Percentiles rank a stretch among this genome's conserved stretches.
These are phyloP conservation scores for Candida insectorum DNA, from an alignment of 805 yeast genomes.

Conservation along the genomic window DNA sequence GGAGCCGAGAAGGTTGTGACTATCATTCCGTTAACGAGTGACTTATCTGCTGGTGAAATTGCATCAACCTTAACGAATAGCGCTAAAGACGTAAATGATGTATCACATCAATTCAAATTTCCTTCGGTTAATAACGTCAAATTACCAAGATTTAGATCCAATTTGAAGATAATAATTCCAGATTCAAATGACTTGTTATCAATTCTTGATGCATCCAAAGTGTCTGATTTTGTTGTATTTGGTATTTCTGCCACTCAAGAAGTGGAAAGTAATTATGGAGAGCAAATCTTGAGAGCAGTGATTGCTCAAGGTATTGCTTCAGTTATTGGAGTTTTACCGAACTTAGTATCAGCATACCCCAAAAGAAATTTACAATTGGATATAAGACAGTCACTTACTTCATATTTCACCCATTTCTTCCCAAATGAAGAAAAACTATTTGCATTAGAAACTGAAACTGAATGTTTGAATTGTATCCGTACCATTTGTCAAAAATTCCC, in stretches of 20 bases:
- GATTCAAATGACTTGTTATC: slow-evolving; percentile 62
- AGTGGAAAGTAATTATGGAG: slow-evolving; percentile 77
- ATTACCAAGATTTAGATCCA: slow-evolving; percentile 69
- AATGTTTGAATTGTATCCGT: slow-evolving; percentile 71
- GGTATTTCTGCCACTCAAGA: slow-evolving; percentile 87
- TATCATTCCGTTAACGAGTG: slow-evolving; percentile 73
- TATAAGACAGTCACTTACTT: slow-evolving; percentile 40
- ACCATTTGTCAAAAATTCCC: slow-evolving; percentile 83
- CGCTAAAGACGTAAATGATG: slow-evolving; percentile 32
- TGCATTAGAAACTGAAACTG: slow-evolving; percentile 64
- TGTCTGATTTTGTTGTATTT: slow-evolving; percentile 85
- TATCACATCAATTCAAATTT: slow-evolving; percentile 22
- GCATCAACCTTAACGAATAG: slow-evolving; percentile 48
- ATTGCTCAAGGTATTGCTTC: slow-evolving; percentile 91
- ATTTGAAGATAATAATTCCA: slow-evolving; percentile 70
- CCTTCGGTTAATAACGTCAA: slow-evolving; percentile 53
- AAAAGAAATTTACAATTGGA: slow-evolving; percentile 76
- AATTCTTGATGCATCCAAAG: slow-evolving; percentile 80
- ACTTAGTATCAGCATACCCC: slow-evolving; percentile 61
- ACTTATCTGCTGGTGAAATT: slow-evolving; percentile 56
- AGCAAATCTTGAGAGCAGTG: slow-evolving; percentile 82
- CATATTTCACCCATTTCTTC: slow-evolving; percentile 41
- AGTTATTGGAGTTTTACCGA: slow-evolving; percentile 74
- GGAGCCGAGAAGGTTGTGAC: slow-evolving; percentile 86
- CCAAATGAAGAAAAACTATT: slow-evolving; percentile 75